Evolutionary conservation across 345 rosid genomes (phyloP).

Genomic region (Ceriops decandra): DNA sequence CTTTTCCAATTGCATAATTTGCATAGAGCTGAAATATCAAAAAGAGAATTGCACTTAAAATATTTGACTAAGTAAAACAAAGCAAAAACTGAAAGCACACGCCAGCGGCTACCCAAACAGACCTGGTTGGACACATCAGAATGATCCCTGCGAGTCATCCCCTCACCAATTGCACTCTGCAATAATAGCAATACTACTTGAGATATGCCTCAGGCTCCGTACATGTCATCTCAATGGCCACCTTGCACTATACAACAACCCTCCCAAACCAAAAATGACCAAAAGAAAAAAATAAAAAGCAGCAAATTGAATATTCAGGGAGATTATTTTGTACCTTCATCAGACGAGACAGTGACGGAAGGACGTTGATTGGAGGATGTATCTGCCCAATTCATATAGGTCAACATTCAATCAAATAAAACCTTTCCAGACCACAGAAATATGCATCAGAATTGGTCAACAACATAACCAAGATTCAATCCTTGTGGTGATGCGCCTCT

Average conservation of each 20-base stretch:
- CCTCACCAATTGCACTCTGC: conserved; percentile 99
- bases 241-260: not conserved
- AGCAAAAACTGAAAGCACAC: conserved; percentile 2
- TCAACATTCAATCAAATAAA: conserved; percentile 5
- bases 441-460: not conserved
- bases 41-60: not conserved
- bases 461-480: not conserved
- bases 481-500: not conserved
- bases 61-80: not conserved
- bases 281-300: not conserved
- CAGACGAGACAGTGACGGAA: conserved; percentile 93
- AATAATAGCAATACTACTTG: not conserved
- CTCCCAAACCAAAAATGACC: not conserved
- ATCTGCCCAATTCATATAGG: conserved; percentile 51
- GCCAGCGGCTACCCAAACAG: conserved; percentile 11
- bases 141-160: conserved; percentile 93
- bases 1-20: conserved; percentile 94
- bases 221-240: not conserved
- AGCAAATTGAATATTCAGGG: not conserved
- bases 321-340: conserved; percentile 65
- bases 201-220: not conserved
- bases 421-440: not conserved
- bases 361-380: conserved; percentile 96
- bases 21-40: conserved; percentile 65
- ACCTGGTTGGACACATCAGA: conserved; percentile 96